Evolutionary conservation across 331 rosid species (phyloP).

Genomic region (Malus hybrid): DNA sequence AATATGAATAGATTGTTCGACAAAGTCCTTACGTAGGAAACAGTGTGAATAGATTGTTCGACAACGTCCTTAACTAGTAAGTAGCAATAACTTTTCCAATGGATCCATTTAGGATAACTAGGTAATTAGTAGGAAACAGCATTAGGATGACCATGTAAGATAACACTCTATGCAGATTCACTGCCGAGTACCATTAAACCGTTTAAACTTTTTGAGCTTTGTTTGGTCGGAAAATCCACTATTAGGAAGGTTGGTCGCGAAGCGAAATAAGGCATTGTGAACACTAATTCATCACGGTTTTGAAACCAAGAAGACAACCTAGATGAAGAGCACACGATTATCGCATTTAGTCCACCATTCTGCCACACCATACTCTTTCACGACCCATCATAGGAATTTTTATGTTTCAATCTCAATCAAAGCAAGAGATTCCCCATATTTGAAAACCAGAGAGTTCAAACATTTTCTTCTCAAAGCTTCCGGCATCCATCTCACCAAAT

Average conservation of each 20-base stretch:
- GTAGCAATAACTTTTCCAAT: too few species aligned
- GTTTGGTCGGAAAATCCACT: neutral
- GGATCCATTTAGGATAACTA: too few species aligned
- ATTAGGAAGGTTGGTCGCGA: too few species aligned
- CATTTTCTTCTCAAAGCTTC: neutral
- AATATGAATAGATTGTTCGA: too few species aligned
- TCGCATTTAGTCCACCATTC: neutral
- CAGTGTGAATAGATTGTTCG: too few species aligned
- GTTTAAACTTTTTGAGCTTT: too few species aligned
- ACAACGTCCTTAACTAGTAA: too few species aligned
- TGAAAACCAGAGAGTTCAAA: neutral
- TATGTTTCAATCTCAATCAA: neutral
- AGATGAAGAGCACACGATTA: neutral
- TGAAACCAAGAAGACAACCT: too few species aligned
- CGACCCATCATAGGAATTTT: neutral
- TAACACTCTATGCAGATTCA: neutral
- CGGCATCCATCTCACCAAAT: neutral
- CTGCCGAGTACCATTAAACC: neutral
- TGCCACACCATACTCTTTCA: neutral
- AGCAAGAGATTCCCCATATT: neutral
- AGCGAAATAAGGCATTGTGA: too few species aligned
- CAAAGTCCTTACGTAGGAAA: too few species aligned
- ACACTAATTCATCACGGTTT: too few species aligned
- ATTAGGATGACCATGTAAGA: neutral
- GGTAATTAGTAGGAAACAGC: neutral